A percentile compares a stretch with the other conserved stretches of the same genome.
phyloP scores from a whole-genome alignment of 179 eudicot species.

The Beta macrorhiza region DNA sequence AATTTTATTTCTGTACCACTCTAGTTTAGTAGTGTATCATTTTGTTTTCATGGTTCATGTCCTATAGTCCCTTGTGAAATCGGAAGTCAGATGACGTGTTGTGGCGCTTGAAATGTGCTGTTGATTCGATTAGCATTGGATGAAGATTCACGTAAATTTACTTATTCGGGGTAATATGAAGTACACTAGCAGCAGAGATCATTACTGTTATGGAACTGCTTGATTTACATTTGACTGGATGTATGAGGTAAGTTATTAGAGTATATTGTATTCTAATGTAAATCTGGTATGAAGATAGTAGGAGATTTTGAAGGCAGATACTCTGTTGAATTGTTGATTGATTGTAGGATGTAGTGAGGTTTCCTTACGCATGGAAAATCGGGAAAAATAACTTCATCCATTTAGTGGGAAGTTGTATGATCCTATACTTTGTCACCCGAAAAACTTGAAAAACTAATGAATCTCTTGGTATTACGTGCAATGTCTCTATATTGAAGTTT shows the following conservation, averaged over 20 bases:
- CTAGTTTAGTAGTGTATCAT: constrained; percentile 14
- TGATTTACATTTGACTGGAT: background rate
- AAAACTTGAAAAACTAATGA: no score
- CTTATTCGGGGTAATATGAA: background rate
- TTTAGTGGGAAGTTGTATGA: background rate
- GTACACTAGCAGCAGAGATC: background rate
- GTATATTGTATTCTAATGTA: background rate
- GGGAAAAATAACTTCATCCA: no score
- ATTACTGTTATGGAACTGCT: background rate
- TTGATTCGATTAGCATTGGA: constrained; percentile 3
- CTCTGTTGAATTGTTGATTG: background rate
- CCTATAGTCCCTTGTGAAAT: background rate
- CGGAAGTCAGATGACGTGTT: background rate
- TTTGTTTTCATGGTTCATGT: background rate
- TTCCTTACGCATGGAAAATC: no score
- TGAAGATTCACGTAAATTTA: background rate
- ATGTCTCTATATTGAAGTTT: no score
- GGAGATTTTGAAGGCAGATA: background rate
- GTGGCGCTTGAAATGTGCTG: background rate
- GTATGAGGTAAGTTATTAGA: background rate
- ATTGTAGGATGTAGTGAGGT: background rate
- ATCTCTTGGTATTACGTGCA: no score
- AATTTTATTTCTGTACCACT: background rate
- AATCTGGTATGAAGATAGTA: background rate
- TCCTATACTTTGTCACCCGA: no score